These are phyloP conservation scores for Ophiostoma piceae DNA, from an alignment of 2,329 filamentous ascomycete species.

Conservation along the genomic window DNA sequence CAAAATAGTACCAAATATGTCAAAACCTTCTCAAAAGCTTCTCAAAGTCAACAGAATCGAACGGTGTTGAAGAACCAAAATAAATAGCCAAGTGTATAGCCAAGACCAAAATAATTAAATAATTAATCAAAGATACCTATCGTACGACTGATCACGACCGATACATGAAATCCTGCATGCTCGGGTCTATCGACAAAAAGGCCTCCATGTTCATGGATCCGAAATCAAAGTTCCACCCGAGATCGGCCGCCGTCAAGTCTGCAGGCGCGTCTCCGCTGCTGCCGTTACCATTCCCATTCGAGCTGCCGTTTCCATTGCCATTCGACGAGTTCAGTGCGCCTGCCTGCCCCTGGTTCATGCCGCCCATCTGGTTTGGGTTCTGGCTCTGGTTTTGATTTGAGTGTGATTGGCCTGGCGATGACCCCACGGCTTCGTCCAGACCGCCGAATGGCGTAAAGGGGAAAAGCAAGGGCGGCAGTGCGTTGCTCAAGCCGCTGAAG, in stretches of 20 bases:
- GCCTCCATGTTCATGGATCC: slow-evolving; percentile 27
- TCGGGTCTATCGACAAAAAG: slow-evolving; percentile 26
- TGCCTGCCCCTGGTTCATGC: background rate
- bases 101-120: background rate
- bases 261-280: slow-evolving; percentile 17
- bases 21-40: background rate
- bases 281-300: background rate
- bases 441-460: slow-evolving; percentile 21
- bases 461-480: slow-evolving; percentile 19
- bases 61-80: background rate
- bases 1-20: background rate
- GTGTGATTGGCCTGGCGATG: background rate
- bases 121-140: background rate
- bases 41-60: background rate
- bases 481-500: slow-evolving; percentile 18
- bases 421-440: slow-evolving; percentile 17
- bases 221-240: slow-evolving; percentile 28
- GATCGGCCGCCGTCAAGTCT: slow-evolving; percentile 26
- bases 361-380: background rate
- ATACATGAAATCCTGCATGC: slow-evolving; percentile 23
- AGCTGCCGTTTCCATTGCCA: background rate
- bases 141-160: background rate
- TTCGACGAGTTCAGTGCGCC: background rate
- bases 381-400: background rate
- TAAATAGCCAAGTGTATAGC: background rate